Evolutionary conservation across 225 moss, liverwort and hornwort species (phyloP).

Genomic region (Neckera pumila): DNA sequence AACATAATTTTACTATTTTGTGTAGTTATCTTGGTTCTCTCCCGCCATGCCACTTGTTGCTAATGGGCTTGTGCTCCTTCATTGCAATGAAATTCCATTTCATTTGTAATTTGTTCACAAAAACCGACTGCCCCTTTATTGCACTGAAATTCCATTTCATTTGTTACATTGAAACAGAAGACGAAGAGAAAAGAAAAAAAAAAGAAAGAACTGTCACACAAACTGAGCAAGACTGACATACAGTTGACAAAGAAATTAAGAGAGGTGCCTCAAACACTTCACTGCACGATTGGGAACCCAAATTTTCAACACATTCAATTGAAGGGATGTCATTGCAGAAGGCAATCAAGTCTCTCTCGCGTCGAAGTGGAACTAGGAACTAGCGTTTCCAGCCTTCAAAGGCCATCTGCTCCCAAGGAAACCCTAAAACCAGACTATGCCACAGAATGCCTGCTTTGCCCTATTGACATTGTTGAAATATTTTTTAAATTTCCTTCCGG

Average conservation of each 20-base stretch:
- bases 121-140: too few species aligned
- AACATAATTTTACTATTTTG: too few species aligned
- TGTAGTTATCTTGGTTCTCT: neutral
- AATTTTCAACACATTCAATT: neutral
- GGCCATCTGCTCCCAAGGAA: too few species aligned
- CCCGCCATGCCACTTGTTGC: neutral
- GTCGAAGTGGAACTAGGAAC: neutral
- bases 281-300: neutral
- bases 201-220: neutral
- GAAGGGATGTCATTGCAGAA: neutral
- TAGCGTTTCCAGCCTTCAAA: neutral
- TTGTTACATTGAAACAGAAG: too few species aligned
- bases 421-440: too few species aligned
- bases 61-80: neutral
- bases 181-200: too few species aligned
- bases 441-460: too few species aligned
- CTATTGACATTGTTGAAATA: too few species aligned
- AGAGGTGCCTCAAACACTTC: neutral
- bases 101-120: neutral
- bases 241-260: neutral
- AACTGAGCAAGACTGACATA: neutral
- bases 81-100: neutral
- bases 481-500: neutral
- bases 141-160: too few species aligned
- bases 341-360: neutral